These are phyloP conservation scores for Zalaria sp. DNA, from an alignment of 2,329 filamentous ascomycete species.

Conservation along the genomic window DNA sequence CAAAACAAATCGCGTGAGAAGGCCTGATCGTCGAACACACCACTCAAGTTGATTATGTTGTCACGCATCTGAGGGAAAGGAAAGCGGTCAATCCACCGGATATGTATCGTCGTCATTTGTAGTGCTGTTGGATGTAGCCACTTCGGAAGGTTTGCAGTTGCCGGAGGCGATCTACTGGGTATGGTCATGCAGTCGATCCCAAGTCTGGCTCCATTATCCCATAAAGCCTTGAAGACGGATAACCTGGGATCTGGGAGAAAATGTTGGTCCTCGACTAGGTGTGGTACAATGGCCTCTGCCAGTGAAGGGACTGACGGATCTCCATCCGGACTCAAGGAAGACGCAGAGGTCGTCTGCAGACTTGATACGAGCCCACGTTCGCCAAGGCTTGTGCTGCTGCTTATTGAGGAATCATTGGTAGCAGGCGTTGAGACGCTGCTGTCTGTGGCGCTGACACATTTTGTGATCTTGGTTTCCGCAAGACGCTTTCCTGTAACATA, in stretches of 20 bases:
- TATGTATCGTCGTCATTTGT: neutral
- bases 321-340: too few species aligned
- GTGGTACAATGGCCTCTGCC: neutral
- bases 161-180: neutral
- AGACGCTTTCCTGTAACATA: too few species aligned
- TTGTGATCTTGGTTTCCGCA: too few species aligned
- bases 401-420: too few species aligned
- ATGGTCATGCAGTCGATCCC: neutral
- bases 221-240: neutral
- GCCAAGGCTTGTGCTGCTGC: too few species aligned
- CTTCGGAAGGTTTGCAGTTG: neutral
- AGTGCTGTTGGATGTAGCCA: neutral
- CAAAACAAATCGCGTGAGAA: neutral
- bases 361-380: too few species aligned
- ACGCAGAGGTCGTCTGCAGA: too few species aligned
- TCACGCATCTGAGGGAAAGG: neutral
- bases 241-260: neutral
- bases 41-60: neutral
- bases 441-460: too few species aligned
- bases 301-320: too few species aligned
- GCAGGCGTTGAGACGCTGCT: too few species aligned
- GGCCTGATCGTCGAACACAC: neutral
- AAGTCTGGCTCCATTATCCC: neutral
- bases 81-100: neutral
- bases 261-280: neutral